These are phyloP conservation scores for Lipomyces oligophaga DNA, from an alignment of 805 yeast species.

Conservation along the genomic window DNA sequence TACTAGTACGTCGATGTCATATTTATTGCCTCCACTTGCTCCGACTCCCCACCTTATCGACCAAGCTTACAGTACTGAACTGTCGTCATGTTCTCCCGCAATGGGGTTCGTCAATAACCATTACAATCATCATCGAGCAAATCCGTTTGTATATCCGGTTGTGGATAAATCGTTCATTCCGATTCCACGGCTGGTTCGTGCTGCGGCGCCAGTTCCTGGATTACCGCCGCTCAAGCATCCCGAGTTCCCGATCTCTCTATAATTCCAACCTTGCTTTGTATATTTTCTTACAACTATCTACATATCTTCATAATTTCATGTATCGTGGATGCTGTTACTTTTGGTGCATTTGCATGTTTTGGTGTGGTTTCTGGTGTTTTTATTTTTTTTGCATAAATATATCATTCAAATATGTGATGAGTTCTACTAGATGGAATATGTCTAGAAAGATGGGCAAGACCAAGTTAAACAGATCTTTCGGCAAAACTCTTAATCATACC, in stretches of 20 bases:
- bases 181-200: constrained; percentile 7
- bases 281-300: background rate
- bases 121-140: too few relatives aligned
- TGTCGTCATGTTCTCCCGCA: too few relatives aligned
- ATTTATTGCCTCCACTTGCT: too few relatives aligned
- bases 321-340: background rate
- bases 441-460: too few relatives aligned
- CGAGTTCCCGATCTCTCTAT: background rate
- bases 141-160: constrained; percentile 21
- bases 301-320: background rate
- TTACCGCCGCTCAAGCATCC: background rate
- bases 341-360: background rate
- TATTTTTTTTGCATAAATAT: too few relatives aligned
- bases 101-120: too few relatives aligned
- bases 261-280: background rate
- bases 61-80: too few relatives aligned
- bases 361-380: too few relatives aligned
- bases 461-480: constrained; percentile 49
- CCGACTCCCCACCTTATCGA: too few relatives aligned
- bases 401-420: too few relatives aligned
- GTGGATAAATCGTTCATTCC: constrained; percentile 15
- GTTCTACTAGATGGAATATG: too few relatives aligned
- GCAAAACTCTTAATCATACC: constrained; percentile 78
- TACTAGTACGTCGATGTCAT: too few relatives aligned
- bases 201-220: background rate